These are phyloP conservation scores for Acanthamoeba royreba DNA, from an alignment of 208 protist species.

Conservation along the genomic window DNA sequence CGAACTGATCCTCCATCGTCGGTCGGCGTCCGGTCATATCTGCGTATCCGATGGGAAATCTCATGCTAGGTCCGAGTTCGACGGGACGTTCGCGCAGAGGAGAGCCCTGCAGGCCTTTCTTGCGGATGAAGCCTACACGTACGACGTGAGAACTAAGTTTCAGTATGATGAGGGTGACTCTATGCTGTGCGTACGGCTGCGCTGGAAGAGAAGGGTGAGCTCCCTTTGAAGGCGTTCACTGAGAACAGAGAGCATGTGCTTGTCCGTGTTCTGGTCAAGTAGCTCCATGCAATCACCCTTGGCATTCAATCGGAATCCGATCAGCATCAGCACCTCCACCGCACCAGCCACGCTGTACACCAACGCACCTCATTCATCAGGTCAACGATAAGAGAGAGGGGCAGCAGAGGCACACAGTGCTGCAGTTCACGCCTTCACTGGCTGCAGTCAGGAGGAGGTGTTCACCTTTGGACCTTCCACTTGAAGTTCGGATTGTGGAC, in stretches of 20 bases:
- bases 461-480: constrained; percentile 32
- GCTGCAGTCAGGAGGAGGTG: neutral
- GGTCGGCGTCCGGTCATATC: neutral
- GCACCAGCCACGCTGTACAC: neutral
- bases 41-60: neutral
- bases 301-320: neutral
- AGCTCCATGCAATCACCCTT: neutral
- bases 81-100: neutral
- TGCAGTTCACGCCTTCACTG: neutral
- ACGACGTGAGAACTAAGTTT: neutral
- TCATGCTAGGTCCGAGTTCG: neutral
- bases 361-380: neutral
- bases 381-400: neutral
- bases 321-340: neutral
- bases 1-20: neutral
- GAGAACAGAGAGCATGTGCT: neutral
- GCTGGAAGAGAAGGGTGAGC: neutral
- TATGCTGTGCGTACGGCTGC: neutral
- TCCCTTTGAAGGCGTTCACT: neutral
- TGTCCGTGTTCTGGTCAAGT: neutral
- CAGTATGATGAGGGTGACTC: neutral
- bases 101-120: neutral
- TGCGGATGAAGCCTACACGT: neutral
- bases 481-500: constrained; percentile 17
- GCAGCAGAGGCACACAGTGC: neutral